Conservation (phyloP, 108 stramenopile genomes). For the Conticribra weissflogii region DNA sequence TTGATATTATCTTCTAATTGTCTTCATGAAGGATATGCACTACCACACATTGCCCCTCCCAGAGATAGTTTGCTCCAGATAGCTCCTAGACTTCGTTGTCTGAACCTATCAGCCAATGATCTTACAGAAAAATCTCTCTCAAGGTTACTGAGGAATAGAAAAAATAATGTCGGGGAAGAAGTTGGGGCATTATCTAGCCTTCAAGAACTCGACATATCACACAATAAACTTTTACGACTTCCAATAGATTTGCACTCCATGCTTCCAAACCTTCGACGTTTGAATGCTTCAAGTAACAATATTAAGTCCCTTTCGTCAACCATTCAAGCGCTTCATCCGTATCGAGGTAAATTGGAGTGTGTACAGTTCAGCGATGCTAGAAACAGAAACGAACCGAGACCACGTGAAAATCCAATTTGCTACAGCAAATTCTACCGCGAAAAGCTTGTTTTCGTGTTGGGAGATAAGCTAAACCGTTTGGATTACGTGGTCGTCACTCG, state of each 20-base stretch:
- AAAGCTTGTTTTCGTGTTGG: slow-evolving; percentile 43
- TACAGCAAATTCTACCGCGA: slow-evolving; percentile 31
- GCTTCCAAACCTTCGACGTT: slow-evolving; percentile 23
- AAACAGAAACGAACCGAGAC: slow-evolving; percentile 8
- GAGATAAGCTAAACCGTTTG: slow-evolving; percentile 4
- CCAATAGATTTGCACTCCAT: slow-evolving; percentile 8
- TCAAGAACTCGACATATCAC: slow-evolving; percentile 34
- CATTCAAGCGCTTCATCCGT: slow-evolving; percentile 25
- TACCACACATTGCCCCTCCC: slow-evolving; percentile 2
- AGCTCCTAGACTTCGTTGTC: slow-evolving; percentile 8
- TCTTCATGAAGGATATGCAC: slow-evolving; percentile 37
- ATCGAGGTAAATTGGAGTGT: slow-evolving; percentile 22
- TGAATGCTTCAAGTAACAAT: slow-evolving; percentile 23
- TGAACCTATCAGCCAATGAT: slow-evolving; percentile 36
- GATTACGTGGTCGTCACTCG: slow-evolving; percentile 17
- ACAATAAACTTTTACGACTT: slow-evolving; percentile 36
- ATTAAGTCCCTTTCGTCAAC: slow-evolving; percentile 30
- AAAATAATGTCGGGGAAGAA: neutral
- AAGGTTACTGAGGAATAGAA: slow-evolving; percentile 8
- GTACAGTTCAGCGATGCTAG: slow-evolving; percentile 14
- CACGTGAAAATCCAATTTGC: slow-evolving; percentile 28
- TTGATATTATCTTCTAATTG: slow-evolving; percentile 40
- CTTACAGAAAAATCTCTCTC: slow-evolving; percentile 31
- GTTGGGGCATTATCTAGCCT: slow-evolving; percentile 12
- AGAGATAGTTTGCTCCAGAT: slow-evolving; percentile 25